phyloP scores from a whole-genome alignment of 164 flowering plant genomes.

The Sedum album region DNA sequence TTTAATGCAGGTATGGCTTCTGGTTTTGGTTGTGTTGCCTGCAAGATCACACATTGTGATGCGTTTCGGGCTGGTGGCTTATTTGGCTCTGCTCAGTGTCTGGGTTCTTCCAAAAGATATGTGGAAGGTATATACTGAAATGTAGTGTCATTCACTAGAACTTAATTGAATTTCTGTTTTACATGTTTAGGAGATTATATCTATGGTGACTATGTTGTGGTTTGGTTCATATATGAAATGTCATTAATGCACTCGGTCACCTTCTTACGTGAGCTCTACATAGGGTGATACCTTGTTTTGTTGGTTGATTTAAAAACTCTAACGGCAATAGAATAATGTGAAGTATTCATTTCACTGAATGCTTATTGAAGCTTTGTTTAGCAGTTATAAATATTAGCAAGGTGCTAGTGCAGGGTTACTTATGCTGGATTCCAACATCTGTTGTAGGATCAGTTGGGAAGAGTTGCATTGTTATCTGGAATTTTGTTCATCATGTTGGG shows the following conservation, averaged over 20 bases:
- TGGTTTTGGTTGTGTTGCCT: slow-evolving; percentile 73
- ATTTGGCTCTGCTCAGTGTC: slow-evolving; percentile 56
- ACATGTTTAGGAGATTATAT: not conserved
- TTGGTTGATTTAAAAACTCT: not conserved
- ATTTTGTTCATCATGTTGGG: slow-evolving; percentile 74
- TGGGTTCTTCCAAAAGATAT: slow-evolving; percentile 60
- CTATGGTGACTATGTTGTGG: not conserved
- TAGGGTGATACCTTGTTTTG: not conserved
- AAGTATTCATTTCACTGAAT: not conserved
- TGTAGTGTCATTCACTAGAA: not conserved
- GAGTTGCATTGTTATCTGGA: slow-evolving; percentile 73
- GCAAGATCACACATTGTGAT: slow-evolving; percentile 65
- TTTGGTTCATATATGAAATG: not conserved
- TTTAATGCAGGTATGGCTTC: slow-evolving; percentile 75
- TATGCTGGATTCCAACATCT: slow-evolving; percentile 17
- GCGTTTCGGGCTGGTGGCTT: slow-evolving; percentile 66
- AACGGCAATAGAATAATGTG: not conserved
- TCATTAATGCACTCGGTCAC: not conserved
- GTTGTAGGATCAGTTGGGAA: slow-evolving; percentile 88
- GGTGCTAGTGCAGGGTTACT: slow-evolving; percentile 23
- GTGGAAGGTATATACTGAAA: slow-evolving; percentile 58
- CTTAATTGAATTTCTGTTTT: not conserved
- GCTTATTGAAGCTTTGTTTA: not conserved
- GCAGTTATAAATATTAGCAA: slow-evolving; percentile 4
- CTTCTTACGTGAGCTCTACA: not conserved